Evolutionary conservation across 768 basidiomycete genomes (phyloP), one percentile per base, ranked within the genome.

Genomic region (Leccinum imitatum): DNA sequence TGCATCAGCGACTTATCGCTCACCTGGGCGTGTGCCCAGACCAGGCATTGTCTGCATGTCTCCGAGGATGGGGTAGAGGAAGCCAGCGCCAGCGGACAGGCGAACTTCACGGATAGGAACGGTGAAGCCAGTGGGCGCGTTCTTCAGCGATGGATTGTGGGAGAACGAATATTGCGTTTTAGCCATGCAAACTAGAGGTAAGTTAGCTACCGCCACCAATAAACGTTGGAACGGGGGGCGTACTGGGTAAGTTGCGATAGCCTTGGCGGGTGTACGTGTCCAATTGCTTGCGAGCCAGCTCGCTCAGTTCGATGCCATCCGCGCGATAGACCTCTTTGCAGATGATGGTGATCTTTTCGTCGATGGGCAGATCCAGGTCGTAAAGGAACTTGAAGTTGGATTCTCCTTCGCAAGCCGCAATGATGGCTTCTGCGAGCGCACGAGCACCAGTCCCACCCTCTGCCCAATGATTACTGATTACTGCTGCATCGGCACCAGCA

Each of bases 31-130:
- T 60, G 93, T 97, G 25, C 88, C 92, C 46, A 97, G 83, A 65
- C 95, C 96, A 48, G 96, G 96, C 93, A 99, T 96, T 58, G 95
- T 98, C 73, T 93, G 90, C 92, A 99, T 98, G 73, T 95, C 93
- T 41, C 91, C 93, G n/a, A 91, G 81, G 62, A 98, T 84, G 23
- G 96, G 95, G 75, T 95, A 97, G 63, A 98, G 77, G 87, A 98
- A 98, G 25, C 93, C 93, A 59, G 95, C 95, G 47, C 96, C 96
- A 6, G 94, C 97, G 7, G 92, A 91, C 21, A 96, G 77, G 51
- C 91, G 81, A 50, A 98, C 91, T 57, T 87, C 86, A 33, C 92
- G 86, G 72, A 99, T 93, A 25, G 95, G 95, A 60, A 98, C 79
- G 9, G 87, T 95, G 79, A 99, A 99, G 27, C 93, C 95, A 53